These are phyloP conservation scores for Azolla pinnata DNA, from an alignment of 75 land plant species.

Conservation along the genomic window DNA sequence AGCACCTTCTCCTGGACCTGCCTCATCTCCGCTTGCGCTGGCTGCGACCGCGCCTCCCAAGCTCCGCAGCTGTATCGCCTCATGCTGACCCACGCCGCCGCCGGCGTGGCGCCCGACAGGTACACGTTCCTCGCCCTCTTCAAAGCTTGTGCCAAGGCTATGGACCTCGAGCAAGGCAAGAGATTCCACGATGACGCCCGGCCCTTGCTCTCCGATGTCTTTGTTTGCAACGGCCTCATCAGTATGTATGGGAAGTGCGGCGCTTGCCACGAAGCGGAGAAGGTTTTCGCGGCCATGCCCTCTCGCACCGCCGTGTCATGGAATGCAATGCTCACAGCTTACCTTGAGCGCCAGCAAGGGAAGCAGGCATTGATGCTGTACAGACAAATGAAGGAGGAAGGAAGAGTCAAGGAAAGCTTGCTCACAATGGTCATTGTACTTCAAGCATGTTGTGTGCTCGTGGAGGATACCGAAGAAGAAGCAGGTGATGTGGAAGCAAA, in stretches of 20 bases:
- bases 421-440: constrained; percentile 2
- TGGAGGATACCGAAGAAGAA: background rate
- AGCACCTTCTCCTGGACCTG: too few relatives aligned
- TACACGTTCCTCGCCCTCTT: constrained; percentile 45
- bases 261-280: background rate
- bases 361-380: background rate
- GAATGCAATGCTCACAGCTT: constrained; percentile 6
- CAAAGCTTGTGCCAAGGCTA: constrained; percentile 35
- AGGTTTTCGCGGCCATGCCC: background rate
- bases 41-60: too few relatives aligned
- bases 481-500: too few relatives aligned
- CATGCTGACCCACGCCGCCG: too few relatives aligned
- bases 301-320: background rate
- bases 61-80: too few relatives aligned
- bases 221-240: background rate
- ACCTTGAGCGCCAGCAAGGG: constrained; percentile 1
- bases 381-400: constrained; percentile 6
- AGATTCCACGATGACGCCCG: too few relatives aligned
- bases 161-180: constrained; percentile 14
- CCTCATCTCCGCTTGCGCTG: too few relatives aligned
- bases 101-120: constrained; percentile 33
- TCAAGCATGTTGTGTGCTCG: constrained; percentile 1
- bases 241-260: constrained; percentile 11
- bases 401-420: background rate
- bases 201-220: too few relatives aligned